Evolutionary conservation across 1,284 basidiomycete genomes (phyloP).

Genomic region (Puccinia triticina): DNA sequence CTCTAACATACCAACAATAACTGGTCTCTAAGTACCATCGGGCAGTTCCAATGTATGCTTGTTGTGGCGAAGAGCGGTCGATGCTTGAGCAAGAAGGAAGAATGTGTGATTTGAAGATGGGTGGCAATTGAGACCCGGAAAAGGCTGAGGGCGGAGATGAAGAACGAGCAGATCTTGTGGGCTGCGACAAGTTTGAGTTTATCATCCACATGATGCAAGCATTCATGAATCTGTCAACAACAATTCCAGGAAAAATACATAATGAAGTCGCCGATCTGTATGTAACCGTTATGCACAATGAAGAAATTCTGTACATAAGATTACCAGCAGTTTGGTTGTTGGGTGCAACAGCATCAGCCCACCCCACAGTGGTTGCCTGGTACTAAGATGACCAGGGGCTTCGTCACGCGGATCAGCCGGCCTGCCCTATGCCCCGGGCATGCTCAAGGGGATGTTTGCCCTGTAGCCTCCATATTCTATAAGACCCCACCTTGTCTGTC

Average conservation of each 20-base stretch:
- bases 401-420: not conserved
- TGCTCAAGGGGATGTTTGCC: too few species aligned
- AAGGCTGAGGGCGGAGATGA: conserved; percentile 78
- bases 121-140: conserved; percentile 82
- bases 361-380: not conserved
- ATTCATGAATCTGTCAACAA: too few species aligned
- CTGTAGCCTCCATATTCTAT: too few species aligned
- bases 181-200: conserved; percentile 34
- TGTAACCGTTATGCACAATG: too few species aligned
- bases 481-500: too few species aligned
- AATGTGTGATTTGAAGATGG: conserved; percentile 90
- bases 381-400: not conserved
- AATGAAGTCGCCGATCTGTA: too few species aligned
- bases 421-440: too few species aligned
- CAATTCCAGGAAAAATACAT: too few species aligned
- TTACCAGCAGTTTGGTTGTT: too few species aligned
- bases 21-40: conserved; percentile 95
- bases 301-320: too few species aligned
- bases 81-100: conserved; percentile 82
- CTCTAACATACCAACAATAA: conserved; percentile 84
- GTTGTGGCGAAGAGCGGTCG: conserved; percentile 76
- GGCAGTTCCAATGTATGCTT: conserved; percentile 80
- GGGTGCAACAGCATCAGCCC: not conserved
- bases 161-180: conserved; percentile 82
- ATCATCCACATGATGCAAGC: not conserved